These are phyloP conservation scores for Lepidium africanum DNA, from an alignment of 345 rosid genomes.

Conservation along the genomic window DNA sequence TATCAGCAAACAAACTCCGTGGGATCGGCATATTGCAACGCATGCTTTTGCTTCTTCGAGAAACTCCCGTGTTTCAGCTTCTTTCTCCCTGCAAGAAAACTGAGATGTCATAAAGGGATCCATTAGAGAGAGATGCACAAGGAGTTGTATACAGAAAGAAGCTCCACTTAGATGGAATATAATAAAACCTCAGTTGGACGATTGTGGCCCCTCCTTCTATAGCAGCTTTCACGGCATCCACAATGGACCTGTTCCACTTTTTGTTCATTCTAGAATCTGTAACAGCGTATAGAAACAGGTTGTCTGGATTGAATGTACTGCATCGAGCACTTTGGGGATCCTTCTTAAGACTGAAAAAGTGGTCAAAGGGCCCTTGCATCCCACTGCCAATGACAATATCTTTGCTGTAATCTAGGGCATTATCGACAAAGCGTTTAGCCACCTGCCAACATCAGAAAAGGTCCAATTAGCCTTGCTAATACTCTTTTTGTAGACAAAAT, in stretches of 20 bases:
- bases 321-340: constrained; percentile 23
- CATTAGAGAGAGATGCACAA: not conserved
- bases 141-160: not conserved
- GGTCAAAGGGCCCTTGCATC: constrained; percentile 91
- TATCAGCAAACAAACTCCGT: constrained; percentile 60
- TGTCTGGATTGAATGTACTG: constrained; percentile 45
- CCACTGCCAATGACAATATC: constrained; percentile 77
- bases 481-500: not conserved
- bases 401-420: constrained; percentile 67
- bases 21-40: constrained; percentile 44
- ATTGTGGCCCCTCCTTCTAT: constrained; percentile 89
- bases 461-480: not conserved
- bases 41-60: constrained; percentile 69
- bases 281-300: constrained; percentile 78
- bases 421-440: constrained; percentile 62
- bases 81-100: constrained; percentile 56
- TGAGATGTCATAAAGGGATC: not conserved
- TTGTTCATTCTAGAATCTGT: constrained; percentile 79
- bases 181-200: constrained; percentile 64
- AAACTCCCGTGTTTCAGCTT: constrained; percentile 54
- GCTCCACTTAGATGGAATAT: not conserved
- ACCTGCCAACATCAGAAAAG: constrained; percentile 41
- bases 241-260: constrained; percentile 67
- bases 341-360: constrained; percentile 53
- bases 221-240: constrained; percentile 62